Percentiles rank a stretch among this genome's conserved stretches.
Conservation (phyloP, 2,329 filamentous ascomycete species). For the Diaporthe helianthi region DNA sequence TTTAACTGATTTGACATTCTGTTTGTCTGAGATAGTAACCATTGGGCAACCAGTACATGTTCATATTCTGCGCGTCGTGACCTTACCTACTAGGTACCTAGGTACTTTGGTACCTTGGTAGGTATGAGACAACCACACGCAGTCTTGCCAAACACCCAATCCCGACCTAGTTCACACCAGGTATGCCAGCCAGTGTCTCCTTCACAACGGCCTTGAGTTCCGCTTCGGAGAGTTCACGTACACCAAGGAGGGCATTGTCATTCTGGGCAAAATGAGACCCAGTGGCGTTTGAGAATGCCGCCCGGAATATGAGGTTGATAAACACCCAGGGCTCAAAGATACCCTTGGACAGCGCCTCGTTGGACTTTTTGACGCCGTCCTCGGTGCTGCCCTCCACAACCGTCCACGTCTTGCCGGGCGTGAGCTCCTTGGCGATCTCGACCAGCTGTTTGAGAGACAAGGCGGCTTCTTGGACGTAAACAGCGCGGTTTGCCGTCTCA, state of each 20-base stretch:
- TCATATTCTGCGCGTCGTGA: no score
- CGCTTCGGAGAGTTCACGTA: constrained; percentile 11
- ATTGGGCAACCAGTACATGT: neutral
- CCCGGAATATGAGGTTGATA: constrained; percentile 3
- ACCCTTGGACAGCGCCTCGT: constrained; percentile 12
- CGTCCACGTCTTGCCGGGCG: constrained; percentile 26
- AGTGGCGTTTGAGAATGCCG: neutral
- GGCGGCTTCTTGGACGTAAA: constrained; percentile 51
- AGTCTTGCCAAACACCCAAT: neutral
- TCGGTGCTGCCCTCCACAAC: constrained; percentile 3
- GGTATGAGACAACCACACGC: no score
- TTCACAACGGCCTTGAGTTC: constrained; percentile 25
- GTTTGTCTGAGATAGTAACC: neutral
- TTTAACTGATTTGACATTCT: neutral
- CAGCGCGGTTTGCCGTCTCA: constrained; percentile 58
- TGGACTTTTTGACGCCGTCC: constrained; percentile 17
- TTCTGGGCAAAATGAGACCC: constrained; percentile 17
- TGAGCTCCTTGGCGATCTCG: constrained; percentile 14
- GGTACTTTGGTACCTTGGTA: no score
- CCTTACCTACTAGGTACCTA: no score
- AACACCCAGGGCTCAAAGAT: constrained; percentile 1
- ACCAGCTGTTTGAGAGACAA: constrained; percentile 28
- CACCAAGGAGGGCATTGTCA: constrained; percentile 28
- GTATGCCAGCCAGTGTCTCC: neutral
- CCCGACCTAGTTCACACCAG: constrained; percentile 2